phyloP scores from a whole-genome alignment of 306 rosid species.

The Fragaria nilgerrensis region DNA sequence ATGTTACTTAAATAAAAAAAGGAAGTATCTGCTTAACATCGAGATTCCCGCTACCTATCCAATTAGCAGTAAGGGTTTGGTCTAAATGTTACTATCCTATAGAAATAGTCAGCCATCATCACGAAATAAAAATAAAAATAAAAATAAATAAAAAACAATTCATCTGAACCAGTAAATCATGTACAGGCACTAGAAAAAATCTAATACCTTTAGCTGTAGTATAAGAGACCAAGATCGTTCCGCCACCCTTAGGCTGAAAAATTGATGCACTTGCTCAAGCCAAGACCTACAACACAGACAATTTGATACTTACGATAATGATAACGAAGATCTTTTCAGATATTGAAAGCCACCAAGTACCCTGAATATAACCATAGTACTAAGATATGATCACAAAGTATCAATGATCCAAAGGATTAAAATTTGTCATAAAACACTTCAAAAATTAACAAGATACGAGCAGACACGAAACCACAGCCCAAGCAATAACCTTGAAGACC shows the following conservation, averaged over 20 bases:
- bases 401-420: not conserved
- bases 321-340: not conserved
- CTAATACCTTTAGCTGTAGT: conserved; percentile 65
- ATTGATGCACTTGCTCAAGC: conserved; percentile 62
- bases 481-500: not conserved
- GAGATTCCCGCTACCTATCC: not conserved
- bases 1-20: not conserved
- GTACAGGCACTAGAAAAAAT: not conserved
- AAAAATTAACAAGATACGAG: not conserved
- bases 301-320: not conserved
- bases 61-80: not conserved
- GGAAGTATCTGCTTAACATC: not conserved
- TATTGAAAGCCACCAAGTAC: not conserved
- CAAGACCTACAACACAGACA: conserved; percentile 53
- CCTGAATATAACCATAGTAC: not conserved
- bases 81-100: not conserved
- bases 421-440: not conserved
- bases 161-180: not conserved
- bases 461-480: not conserved
- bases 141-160: not conserved
- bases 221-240: conserved; percentile 63
- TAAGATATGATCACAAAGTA: not conserved
- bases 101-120: not conserved
- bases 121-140: not conserved
- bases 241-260: conserved; percentile 31